These are phyloP conservation scores for Starmerella bombicola DNA, from an alignment of 805 yeast species.

Conservation along the genomic window DNA sequence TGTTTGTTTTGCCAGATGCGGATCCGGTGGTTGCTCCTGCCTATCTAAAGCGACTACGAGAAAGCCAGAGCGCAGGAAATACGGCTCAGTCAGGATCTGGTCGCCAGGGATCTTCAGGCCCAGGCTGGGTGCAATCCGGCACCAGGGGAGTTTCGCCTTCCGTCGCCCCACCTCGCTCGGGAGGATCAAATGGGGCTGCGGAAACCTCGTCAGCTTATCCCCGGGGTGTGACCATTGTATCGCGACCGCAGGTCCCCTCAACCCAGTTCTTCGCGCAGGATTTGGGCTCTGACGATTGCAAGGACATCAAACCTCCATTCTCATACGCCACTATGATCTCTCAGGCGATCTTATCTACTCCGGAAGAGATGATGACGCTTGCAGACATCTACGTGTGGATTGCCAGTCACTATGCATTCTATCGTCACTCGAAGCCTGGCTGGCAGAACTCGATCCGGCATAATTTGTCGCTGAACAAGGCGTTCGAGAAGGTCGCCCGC, in stretches of 20 bases:
- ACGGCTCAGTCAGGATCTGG: background rate
- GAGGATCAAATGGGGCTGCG: background rate
- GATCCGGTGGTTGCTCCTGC: slow-evolving; percentile 49
- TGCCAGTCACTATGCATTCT: slow-evolving; percentile 74
- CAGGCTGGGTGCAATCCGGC: background rate
- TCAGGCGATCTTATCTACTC: slow-evolving; percentile 81
- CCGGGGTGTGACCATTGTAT: slow-evolving; percentile 33
- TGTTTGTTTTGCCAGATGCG: slow-evolving; percentile 91
- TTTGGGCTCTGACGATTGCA: slow-evolving; percentile 77
- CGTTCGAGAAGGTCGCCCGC: slow-evolving; percentile 94
- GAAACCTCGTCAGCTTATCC: slow-evolving; percentile 26
- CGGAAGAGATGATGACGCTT: slow-evolving; percentile 76
- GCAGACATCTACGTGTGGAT: slow-evolving; percentile 92
- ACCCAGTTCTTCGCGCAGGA: slow-evolving; percentile 29
- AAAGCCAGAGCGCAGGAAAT: background rate
- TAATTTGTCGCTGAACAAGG: slow-evolving; percentile 85
- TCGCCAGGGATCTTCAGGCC: background rate
- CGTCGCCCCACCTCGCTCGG: background rate
- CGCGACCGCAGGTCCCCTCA: slow-evolving; percentile 31
- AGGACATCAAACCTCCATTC: slow-evolving; percentile 91
- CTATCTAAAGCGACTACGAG: slow-evolving; percentile 6
- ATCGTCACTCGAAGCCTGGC: slow-evolving; percentile 82
- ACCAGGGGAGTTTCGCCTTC: background rate
- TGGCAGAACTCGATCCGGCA: slow-evolving; percentile 99
- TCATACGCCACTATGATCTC: slow-evolving; percentile 98